Base-by-base conservation (phyloP, 2,329 filamentous ascomycete species). In the Magnaporthiopsis rhizophila region DNA sequence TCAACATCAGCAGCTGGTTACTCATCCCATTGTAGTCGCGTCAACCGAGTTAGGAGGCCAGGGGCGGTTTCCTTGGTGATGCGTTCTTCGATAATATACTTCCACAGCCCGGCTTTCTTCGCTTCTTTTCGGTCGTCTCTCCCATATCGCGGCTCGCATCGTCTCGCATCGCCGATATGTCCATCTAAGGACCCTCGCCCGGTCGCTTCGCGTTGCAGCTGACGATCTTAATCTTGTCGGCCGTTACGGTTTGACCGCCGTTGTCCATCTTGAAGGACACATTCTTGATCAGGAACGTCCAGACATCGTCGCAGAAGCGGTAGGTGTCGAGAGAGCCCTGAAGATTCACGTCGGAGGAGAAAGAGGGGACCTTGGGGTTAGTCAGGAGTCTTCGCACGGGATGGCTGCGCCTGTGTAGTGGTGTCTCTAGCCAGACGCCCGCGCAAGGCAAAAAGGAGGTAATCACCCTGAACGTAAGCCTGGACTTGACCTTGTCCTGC, bases 261-360 rank as follows among this genome's bases (percentile, higher is more conserved):
- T 89, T 91, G 71, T 98, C 94, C 80, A 98, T 89, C 80, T 99
- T 99, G 81, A 99, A 98, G n/a, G 89, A 92, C 64, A 98, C 93
- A 69, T 98, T 95, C 79, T 97, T 97, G 78, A 99, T 96, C 65
- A 99, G 85, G 77, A 99, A 99, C 1, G 95, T 99, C 95, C 95
- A 99, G 65, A 99, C 95, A 80, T 99, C 95, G 78, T 99, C 95
- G 81, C 95, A 99, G 84, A 99, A 99, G 70, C 95, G 90, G 81
- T 99, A 99, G 21, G 95, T 98, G 75, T 98, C 93, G 68, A 99
- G 88, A 74, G 96, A 95, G 61, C 95, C 95, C 94, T 97, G 71
- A 65, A n/a, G 45, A 24, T 61, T 57, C 11, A 6, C 38, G 38
- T 18, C 38, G 38, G 15, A 18, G 38, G 38, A 45, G 24, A 45